phyloP scores from a whole-genome alignment of 2,329 filamentous ascomycete species.

The Calonectria pteridis region DNA sequence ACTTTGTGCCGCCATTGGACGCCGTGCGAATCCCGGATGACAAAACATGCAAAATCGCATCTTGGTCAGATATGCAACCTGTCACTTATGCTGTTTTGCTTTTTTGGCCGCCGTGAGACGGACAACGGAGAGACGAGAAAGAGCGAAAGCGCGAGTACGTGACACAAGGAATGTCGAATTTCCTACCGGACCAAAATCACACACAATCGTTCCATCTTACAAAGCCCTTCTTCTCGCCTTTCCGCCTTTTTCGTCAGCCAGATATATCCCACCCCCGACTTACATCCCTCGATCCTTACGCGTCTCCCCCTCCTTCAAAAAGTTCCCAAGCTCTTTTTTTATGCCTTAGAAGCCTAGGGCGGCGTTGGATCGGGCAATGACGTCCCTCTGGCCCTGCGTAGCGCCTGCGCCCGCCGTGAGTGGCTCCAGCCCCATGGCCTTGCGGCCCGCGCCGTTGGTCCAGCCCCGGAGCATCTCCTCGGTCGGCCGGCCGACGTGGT shows the following conservation, averaged over 20 bases:
- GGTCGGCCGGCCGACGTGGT: conserved; percentile 62
- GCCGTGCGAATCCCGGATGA: not conserved
- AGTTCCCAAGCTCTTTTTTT: not conserved
- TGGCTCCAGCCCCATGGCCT: conserved; percentile 60
- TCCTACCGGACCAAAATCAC: not conserved
- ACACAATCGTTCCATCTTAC: not conserved
- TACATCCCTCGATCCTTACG: not conserved
- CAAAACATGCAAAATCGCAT: conserved; percentile 7
- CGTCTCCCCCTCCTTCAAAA: not conserved
- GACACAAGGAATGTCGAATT: not conserved
- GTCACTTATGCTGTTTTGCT: not conserved
- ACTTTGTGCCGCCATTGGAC: not conserved
- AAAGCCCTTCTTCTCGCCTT: not conserved
- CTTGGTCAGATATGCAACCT: not conserved
- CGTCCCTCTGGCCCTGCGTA: conserved; percentile 51
- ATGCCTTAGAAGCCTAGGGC: conserved; percentile 56
- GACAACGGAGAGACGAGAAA: not conserved
- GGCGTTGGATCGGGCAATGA: conserved; percentile 56
- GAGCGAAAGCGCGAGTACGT: not conserved
- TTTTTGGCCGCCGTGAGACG: not conserved
- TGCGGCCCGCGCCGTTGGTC: conserved; percentile 50
- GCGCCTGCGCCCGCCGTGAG: conserved; percentile 46
- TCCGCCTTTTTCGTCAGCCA: not conserved
- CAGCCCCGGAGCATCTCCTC: conserved; percentile 52
- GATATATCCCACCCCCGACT: too few relatives aligned